Evolutionary conservation across 2,329 filamentous ascomycete species (phyloP).

Genomic region (Calonectria naviculata): DNA sequence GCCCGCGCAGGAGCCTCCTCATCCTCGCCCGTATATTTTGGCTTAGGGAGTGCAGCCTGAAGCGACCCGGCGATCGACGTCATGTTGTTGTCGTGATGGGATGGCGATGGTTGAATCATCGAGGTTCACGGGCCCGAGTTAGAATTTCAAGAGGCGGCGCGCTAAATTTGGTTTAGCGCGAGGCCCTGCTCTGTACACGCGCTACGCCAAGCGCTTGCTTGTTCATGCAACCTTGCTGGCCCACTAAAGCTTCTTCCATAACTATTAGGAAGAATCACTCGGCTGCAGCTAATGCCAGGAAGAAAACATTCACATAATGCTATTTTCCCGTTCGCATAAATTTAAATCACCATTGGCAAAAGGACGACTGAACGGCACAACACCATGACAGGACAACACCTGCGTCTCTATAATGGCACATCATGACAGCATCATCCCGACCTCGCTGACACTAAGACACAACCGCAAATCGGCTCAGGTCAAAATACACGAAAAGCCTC

Average conservation of each 20-base stretch:
- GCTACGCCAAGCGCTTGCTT: constrained; percentile 4
- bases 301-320: background rate
- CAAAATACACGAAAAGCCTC: constrained; percentile 23
- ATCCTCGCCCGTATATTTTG: constrained; percentile 90
- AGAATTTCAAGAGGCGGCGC: constrained; percentile 48
- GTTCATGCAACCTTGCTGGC: background rate
- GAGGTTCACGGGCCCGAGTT: constrained; percentile 32
- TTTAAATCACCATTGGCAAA: background rate
- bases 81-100: constrained; percentile 57
- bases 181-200: constrained; percentile 6
- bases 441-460: constrained; percentile 25
- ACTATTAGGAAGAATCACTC: background rate
- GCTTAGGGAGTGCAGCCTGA: constrained; percentile 84
- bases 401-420: constrained; percentile 29
- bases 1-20: constrained; percentile 80
- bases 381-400: constrained; percentile 19
- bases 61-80: constrained; percentile 77
- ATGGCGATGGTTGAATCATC: constrained; percentile 35
- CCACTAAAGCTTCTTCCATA: background rate
- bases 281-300: background rate
- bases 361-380: background rate
- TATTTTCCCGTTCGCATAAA: background rate
- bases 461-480: constrained; percentile 20
- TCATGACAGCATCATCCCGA: constrained; percentile 37
- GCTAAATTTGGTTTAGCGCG: constrained; percentile 44